These are phyloP conservation scores for Lodderomyces pseudojiufengensis DNA, from an alignment of 1,139 yeast species.

Conservation along the genomic window DNA sequence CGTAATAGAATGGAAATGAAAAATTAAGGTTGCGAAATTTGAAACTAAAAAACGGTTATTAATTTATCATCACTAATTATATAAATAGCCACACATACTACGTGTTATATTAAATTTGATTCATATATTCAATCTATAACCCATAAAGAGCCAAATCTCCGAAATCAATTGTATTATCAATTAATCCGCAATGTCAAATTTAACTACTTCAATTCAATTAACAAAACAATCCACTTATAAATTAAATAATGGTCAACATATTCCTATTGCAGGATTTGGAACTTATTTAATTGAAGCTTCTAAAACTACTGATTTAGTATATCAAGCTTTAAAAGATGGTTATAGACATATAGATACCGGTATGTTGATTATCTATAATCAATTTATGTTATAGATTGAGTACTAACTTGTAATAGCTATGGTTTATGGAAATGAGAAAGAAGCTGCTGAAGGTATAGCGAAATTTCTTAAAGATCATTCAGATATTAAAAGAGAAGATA, in stretches of 20 bases:
- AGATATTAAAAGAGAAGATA: conserved; percentile 24
- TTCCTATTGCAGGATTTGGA: conserved; percentile 43
- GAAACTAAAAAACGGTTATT: too few relatives aligned
- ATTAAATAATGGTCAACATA: conserved; percentile 35
- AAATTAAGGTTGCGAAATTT: too few relatives aligned
- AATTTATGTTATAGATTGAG: too few relatives aligned
- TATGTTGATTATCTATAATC: conserved; percentile 14
- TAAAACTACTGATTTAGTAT: conserved; percentile 27
- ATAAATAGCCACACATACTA: too few relatives aligned
- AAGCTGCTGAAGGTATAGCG: conserved; percentile 31
- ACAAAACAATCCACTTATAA: conserved; percentile 26
- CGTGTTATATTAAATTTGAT: too few relatives aligned
- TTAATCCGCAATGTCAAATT: conserved; percentile 11
- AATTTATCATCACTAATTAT: too few relatives aligned
- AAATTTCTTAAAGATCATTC: conserved; percentile 42
- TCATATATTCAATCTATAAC: too few relatives aligned
- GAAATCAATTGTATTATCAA: too few relatives aligned
- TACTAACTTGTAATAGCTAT: conserved; percentile 7
- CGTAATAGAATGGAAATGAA: too few relatives aligned
- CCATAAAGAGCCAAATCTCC: too few relatives aligned
- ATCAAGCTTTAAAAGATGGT: conserved; percentile 52
- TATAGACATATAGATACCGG: conserved; percentile 54
- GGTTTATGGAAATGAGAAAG: conserved; percentile 55
- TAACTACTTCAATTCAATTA: conserved; percentile 25
- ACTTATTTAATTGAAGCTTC: conserved; percentile 25